Evolutionary conservation across 1,284 basidiomycete genomes (phyloP).

Genomic region (Tilletia caries): DNA sequence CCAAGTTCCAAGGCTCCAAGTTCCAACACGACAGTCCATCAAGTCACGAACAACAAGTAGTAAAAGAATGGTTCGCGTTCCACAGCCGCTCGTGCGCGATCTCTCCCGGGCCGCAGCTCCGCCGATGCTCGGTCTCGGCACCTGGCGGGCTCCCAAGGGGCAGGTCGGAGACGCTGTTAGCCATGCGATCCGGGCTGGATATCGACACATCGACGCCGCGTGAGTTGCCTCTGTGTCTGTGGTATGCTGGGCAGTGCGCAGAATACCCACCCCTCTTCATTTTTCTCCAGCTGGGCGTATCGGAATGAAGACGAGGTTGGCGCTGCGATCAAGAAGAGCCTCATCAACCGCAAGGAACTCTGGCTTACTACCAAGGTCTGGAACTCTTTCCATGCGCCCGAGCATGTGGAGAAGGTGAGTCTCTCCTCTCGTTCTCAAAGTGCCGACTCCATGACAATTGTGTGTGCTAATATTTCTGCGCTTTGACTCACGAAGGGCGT

Average conservation of each 20-base stretch:
- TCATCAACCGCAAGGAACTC: conserved; percentile 70
- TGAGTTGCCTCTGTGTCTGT: neutral
- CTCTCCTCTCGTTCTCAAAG: conserved; percentile 15
- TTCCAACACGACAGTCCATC: too few relatives aligned
- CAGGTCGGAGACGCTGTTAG: conserved; percentile 60
- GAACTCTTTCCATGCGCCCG: conserved; percentile 64
- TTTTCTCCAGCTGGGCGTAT: neutral
- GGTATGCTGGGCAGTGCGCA: too few relatives aligned
- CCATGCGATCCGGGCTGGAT: conserved; percentile 41
- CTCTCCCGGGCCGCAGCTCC: neutral
- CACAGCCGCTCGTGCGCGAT: neutral
- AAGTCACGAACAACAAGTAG: too few relatives aligned
- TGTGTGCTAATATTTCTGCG: neutral
- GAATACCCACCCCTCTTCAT: neutral
- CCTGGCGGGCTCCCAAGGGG: conserved; percentile 36
- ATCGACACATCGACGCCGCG: conserved; percentile 41
- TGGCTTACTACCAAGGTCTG: conserved; percentile 83
- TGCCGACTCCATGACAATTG: neutral
- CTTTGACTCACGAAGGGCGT: conserved; percentile 57
- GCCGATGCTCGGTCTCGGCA: conserved; percentile 18
- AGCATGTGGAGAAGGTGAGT: conserved; percentile 38
- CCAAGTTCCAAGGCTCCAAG: too few relatives aligned
- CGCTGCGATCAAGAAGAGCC: conserved; percentile 70
- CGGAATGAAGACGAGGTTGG: conserved; percentile 82
- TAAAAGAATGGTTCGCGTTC: too few relatives aligned